Evolutionary conservation across 176 grass and related monocot genomes (phyloP), one percentile per base, ranked within the genome.

Genomic region (Pharus latifolius): DNA sequence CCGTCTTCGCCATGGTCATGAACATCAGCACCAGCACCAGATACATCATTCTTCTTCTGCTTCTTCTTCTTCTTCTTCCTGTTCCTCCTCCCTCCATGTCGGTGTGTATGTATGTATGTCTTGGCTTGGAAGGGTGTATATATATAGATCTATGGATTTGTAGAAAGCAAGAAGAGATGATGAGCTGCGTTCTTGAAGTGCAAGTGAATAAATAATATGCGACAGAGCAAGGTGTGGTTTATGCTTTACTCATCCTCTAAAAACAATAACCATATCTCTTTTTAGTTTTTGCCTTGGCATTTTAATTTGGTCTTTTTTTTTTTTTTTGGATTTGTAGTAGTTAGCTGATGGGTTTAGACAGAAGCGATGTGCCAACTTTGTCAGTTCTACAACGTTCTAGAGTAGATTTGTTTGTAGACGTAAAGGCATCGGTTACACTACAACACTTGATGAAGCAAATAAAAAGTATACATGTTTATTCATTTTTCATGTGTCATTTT

Each of bases 231-330:
- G 76, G 76, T 85, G 70, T 85, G 38, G 76, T 81, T 80, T 84
- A 73, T 73, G 71, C 86, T 88, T 88, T 88, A 88, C 81, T 88
- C 86, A 72, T 84, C 80, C 75, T 77, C 78, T 51, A 69, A 25
- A 53, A 2, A 37, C 18, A 28, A 20, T 22, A 16, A 27, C n/a
- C 30, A 31, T 19, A 22, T 43, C 37, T 35, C 27, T 56, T 3
- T 11, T 44, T 15, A 17, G 17, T 33, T 32, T 62, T 53, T 69
- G 8, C 25, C 0, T 65, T 51, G 68, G 26, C 51, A 60, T 61
- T 34, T 71, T n/a, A n/a, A n/a, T n/a, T 56, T 52, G 67, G 64
- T 72, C 78, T 63, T 80, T 56, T 45, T 33, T 4, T 7, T 25
- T 47, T 49, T 37, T 37, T 72, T 74, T 30, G 22, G 24, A 29